Conservation (phyloP, 2,329 filamentous ascomycete species). For the Colletotrichum somersetense region DNA sequence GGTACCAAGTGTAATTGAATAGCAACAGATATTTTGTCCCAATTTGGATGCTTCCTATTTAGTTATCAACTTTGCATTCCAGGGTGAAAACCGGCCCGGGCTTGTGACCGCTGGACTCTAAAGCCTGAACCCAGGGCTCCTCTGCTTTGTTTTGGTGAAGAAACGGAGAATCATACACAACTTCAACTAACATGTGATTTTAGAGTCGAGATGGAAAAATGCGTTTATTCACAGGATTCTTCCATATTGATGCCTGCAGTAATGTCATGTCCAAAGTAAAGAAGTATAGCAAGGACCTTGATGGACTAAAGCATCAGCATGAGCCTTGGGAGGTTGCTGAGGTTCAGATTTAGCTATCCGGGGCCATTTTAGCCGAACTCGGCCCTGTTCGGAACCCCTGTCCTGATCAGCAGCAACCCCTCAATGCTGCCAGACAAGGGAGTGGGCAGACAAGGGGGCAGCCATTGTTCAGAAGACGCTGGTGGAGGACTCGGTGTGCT, state of each 20-base stretch:
- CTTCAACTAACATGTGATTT: neutral
- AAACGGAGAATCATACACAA: neutral
- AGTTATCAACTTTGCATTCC: neutral
- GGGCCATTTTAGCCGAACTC: neutral
- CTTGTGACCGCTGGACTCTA: no score
- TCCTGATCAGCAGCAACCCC: slow-evolving; percentile 5
- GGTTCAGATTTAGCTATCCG: neutral
- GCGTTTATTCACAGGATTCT: neutral
- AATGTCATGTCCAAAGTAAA: neutral
- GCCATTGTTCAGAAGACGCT: neutral
- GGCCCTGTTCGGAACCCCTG: slow-evolving; percentile 4
- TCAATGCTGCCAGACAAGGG: neutral
- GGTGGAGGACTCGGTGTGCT: neutral
- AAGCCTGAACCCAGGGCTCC: neutral
- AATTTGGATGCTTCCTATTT: neutral
- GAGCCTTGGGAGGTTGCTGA: neutral
- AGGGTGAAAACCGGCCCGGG: no score
- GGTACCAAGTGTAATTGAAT: neutral
- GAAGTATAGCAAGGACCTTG: neutral
- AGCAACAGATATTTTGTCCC: neutral
- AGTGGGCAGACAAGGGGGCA: neutral
- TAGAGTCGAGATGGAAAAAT: neutral
- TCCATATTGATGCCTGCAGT: rapidly evolving
- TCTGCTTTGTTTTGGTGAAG: neutral
- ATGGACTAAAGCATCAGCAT: no score